Conservation (phyloP, 1,139 yeast genomes). For the Geotrichum phurueaensis region DNA sequence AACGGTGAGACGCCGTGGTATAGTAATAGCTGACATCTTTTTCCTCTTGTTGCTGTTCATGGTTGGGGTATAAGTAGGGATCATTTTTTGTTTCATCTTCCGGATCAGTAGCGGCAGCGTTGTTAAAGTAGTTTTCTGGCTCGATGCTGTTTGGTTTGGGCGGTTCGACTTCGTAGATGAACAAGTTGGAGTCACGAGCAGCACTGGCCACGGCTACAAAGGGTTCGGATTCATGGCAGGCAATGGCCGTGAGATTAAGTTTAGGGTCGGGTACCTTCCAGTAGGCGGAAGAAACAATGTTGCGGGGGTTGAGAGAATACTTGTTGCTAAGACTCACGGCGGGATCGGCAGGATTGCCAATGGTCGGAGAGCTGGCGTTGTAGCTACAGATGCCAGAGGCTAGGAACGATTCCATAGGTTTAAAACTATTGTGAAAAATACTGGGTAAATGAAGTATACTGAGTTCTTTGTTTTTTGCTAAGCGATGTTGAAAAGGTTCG, state of each 20-base stretch:
- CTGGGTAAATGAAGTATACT: background rate
- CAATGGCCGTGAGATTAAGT: slow-evolving; percentile 53
- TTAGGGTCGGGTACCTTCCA: slow-evolving; percentile 66
- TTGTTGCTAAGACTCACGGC: slow-evolving; percentile 7
- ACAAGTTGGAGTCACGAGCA: slow-evolving; percentile 49
- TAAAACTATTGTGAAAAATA: background rate
- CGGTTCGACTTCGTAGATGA: slow-evolving; percentile 53
- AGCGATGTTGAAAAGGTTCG: background rate
- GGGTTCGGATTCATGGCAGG: slow-evolving; percentile 40
- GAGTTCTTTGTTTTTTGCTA: background rate
- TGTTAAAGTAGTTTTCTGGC: background rate
- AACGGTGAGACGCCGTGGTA: background rate
- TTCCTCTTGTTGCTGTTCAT: slow-evolving; percentile 2
- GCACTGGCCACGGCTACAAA: slow-evolving; percentile 65
- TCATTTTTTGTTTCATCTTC: background rate
- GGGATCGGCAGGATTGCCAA: background rate
- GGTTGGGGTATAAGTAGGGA: no score
- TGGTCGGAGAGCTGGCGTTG: background rate
- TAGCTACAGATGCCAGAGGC: background rate
- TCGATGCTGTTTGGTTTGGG: slow-evolving; percentile 23
- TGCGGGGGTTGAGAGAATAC: slow-evolving; percentile 12
- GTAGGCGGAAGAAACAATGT: slow-evolving; percentile 34
- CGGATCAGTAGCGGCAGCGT: no score
- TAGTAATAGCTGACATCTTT: background rate
- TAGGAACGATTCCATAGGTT: background rate